Conservation (phyloP, 805 yeast genomes). For the Saccharomycopsis sp. region DNA sequence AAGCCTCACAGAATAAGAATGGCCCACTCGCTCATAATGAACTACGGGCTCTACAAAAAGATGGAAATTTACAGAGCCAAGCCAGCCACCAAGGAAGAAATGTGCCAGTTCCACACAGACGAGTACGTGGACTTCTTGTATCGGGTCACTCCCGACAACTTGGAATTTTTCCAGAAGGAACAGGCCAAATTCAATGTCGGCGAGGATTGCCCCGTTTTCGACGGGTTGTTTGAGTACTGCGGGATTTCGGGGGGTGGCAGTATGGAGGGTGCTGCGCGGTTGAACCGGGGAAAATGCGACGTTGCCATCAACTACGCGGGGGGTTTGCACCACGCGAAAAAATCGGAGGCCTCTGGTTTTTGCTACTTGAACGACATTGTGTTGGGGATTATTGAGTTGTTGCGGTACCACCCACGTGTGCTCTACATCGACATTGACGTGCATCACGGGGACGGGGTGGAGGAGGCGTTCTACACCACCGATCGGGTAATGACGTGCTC, state of each 20-base stretch:
- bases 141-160: constrained; percentile 86
- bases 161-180: constrained; percentile 81
- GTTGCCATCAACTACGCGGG: constrained; percentile 93
- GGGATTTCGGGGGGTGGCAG: constrained; percentile 85
- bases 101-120: constrained; percentile 97
- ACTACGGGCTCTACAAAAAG: constrained; percentile 90
- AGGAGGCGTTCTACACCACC: constrained; percentile 87
- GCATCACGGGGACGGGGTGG: constrained; percentile 95
- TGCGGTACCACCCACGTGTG: constrained; percentile 80
- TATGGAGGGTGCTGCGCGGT: constrained; percentile 81
- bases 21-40: constrained; percentile 96
- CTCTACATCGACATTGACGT: constrained; percentile 84
- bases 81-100: constrained; percentile 96
- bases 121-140: constrained; percentile 91
- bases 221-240: constrained; percentile 69
- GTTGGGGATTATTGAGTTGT: constrained; percentile 68
- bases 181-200: constrained; percentile 92
- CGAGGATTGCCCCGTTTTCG: constrained; percentile 86
- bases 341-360: constrained; percentile 84
- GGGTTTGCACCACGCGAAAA: constrained; percentile 89
- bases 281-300: constrained; percentile 77
- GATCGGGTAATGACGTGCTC: constrained; percentile 89
- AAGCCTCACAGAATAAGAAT: constrained; percentile 97
- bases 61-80: constrained; percentile 97
- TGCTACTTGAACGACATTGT: constrained; percentile 90